Evolutionary conservation across 164 flowering plant species (phyloP).

Genomic region (Piper longum): DNA sequence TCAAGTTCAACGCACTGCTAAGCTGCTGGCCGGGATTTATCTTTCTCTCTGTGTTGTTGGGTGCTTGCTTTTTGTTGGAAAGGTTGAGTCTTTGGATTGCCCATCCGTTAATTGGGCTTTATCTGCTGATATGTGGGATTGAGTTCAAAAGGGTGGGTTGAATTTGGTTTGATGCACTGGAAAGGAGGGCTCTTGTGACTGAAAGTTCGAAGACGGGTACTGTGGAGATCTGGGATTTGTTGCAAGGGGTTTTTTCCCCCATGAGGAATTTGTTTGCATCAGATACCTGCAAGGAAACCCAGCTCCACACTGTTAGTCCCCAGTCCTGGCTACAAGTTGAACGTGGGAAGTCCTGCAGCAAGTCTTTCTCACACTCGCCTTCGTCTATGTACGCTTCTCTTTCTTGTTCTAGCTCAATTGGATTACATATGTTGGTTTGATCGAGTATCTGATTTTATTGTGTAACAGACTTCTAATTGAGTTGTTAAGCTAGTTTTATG

Average conservation of each 20-base stretch:
- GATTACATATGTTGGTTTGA: not conserved
- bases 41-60: not conserved
- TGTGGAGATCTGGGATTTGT: constrained; percentile 91
- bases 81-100: not conserved
- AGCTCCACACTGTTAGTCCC: constrained; percentile 66
- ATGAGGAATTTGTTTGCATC: constrained; percentile 82
- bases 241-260: constrained; percentile 48
- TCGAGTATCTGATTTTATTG: not conserved
- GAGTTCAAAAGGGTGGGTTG: not conserved
- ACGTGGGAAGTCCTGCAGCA: constrained; percentile 72
- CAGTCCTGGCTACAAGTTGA: constrained; percentile 99
- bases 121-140: not conserved
- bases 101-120: not conserved
- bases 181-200: not conserved
- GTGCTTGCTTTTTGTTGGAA: not conserved
- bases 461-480: not conserved
- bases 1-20: not conserved
- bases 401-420: not conserved
- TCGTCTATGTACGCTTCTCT: constrained; percentile 63
- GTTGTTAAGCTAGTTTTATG: constrained; percentile 3
- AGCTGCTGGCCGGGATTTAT: not conserved
- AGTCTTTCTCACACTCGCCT: constrained; percentile 39
- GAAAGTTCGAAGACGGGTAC: constrained; percentile 13
- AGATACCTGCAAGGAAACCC: constrained; percentile 77
- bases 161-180: constrained; percentile 1